phyloP scores from a whole-genome alignment of 345 rosid genomes.

The Camelina neglecta region DNA sequence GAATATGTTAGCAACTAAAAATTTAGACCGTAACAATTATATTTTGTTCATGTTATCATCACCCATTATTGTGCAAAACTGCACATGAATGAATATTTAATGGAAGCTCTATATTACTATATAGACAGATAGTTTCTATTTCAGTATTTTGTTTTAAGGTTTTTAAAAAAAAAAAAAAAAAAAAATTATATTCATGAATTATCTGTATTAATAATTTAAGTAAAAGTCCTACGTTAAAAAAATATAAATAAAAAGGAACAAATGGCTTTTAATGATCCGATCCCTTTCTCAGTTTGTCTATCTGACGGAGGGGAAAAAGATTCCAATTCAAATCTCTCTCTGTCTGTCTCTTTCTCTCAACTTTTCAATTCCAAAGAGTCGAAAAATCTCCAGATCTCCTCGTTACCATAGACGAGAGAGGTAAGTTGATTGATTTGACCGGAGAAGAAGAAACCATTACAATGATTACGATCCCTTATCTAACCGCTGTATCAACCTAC shows the following conservation, averaged over 20 bases:
- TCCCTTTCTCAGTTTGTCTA: not conserved
- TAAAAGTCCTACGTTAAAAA: not conserved
- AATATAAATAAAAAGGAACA: not conserved
- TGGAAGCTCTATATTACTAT: too few relatives aligned
- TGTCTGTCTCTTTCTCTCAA: not conserved
- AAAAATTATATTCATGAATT: not conserved
- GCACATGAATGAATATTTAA: too few relatives aligned
- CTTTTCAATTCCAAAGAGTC: not conserved
- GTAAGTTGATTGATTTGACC: not conserved
- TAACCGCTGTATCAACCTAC: conserved; percentile 69
- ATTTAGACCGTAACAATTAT: too few relatives aligned
- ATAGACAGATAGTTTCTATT: not conserved
- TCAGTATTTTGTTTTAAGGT: not conserved
- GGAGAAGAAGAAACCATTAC: not conserved
- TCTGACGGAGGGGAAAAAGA: conserved; percentile 22
- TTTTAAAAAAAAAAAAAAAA: not conserved
- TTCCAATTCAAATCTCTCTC: conserved; percentile 25
- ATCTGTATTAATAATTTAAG: not conserved
- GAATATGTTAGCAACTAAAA: too few relatives aligned
- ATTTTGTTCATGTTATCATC: too few relatives aligned
- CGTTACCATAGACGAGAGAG: not conserved
- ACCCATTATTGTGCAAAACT: too few relatives aligned
- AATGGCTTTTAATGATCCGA: conserved; percentile 9
- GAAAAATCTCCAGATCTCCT: conserved; percentile 24
- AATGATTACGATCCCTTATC: conserved; percentile 73